A percentile compares a stretch with the other conserved stretches of the same genome.
phyloP scores from a whole-genome alignment of 768 basidiomycete genomes.

The Pisolithus marmoratus region DNA sequence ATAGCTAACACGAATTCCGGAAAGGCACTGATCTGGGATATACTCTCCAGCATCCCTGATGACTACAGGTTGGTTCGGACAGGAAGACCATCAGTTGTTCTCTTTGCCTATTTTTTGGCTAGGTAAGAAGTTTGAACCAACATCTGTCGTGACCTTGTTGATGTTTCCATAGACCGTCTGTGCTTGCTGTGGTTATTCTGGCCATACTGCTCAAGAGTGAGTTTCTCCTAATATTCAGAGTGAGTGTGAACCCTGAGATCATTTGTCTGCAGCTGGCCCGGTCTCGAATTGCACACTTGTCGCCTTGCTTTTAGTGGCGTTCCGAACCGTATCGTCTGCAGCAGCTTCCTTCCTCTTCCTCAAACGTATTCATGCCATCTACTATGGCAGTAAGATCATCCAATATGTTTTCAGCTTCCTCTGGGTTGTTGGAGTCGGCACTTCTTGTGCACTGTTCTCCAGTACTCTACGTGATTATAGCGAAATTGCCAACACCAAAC shows the following conservation, averaged over 20 bases:
- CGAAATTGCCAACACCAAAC: too few relatives aligned
- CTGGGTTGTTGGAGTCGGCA: conserved; percentile 30
- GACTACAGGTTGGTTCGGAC: conserved; percentile 16
- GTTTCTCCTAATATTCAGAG: background rate
- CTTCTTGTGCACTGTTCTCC: too few relatives aligned
- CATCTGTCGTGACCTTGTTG: background rate
- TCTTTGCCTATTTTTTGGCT: too few relatives aligned
- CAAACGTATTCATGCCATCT: conserved; percentile 32
- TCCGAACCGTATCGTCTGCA: conserved; percentile 15
- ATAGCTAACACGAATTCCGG: too few relatives aligned
- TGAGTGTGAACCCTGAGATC: too few relatives aligned
- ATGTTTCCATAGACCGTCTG: conserved; percentile 11
- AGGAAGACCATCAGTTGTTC: conserved; percentile 7
- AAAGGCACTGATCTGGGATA: too few relatives aligned
- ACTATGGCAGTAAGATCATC: conserved; percentile 16
- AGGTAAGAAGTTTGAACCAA: conserved; percentile 8
- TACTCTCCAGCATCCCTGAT: conserved; percentile 16
- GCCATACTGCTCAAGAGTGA: conserved; percentile 15
- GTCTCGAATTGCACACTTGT: conserved; percentile 18
- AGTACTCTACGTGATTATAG: too few relatives aligned
- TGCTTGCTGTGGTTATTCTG: conserved; percentile 1
- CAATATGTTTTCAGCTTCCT: conserved; percentile 21
- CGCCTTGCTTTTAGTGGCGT: conserved; percentile 9
- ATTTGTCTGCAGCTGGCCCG: conserved; percentile 8
- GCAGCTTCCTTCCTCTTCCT: conserved; percentile 33